phyloP scores from a whole-genome alignment of 305 asterid species.

The Fraxinus sp. region DNA sequence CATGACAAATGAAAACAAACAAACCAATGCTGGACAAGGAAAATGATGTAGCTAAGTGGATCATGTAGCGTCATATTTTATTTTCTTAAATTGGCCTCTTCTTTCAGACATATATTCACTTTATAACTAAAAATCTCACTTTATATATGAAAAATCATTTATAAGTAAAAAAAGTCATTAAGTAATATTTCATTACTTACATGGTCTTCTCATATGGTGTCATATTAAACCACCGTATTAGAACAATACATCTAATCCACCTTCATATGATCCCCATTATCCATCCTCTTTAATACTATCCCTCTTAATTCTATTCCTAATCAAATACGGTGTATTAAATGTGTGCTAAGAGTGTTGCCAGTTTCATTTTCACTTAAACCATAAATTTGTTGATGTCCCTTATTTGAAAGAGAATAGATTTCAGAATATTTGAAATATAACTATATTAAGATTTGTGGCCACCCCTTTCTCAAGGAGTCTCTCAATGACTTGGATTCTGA shows the following conservation, averaged over 20 bases:
- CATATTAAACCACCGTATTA: neutral
- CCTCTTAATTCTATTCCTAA: neutral
- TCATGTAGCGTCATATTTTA: too few relatives aligned
- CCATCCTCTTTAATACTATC: neutral
- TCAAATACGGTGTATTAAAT: neutral
- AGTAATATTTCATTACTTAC: neutral
- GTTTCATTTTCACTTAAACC: neutral
- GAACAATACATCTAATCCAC: neutral
- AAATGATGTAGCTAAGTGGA: too few relatives aligned
- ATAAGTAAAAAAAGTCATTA: neutral
- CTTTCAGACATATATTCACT: too few relatives aligned
- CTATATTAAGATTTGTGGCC: neutral
- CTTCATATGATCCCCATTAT: neutral
- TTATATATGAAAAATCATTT: too few relatives aligned
- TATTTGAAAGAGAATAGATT: neutral
- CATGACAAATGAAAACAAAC: too few relatives aligned
- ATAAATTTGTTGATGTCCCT: neutral
- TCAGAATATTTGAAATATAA: neutral
- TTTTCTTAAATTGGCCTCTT: too few relatives aligned
- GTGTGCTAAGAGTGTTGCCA: neutral
- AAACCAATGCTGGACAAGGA: too few relatives aligned
- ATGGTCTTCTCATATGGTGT: neutral
- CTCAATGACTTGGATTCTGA: conserved; percentile 20
- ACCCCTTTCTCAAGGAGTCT: conserved; percentile 26
- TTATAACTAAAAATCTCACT: neutral